phyloP scores from a whole-genome alignment of 2,329 filamentous ascomycete genomes.

The Camillea tinctor region DNA sequence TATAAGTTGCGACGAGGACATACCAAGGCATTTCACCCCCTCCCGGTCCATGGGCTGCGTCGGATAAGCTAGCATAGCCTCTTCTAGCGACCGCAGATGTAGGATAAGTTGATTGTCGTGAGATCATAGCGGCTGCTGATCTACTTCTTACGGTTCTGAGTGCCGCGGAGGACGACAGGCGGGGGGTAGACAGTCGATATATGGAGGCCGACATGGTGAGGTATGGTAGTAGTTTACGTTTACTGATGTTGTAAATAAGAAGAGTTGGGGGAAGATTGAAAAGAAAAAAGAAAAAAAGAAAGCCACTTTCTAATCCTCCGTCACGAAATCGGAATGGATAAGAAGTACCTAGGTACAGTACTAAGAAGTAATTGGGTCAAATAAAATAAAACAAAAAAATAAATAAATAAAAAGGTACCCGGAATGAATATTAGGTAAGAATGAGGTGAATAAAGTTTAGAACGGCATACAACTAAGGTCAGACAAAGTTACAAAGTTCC shows the following conservation, averaged over 20 bases:
- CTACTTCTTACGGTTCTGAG: neutral
- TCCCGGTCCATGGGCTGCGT: neutral
- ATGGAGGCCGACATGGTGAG: neutral
- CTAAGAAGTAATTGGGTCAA: too few relatives aligned
- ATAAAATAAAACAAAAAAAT: too few relatives aligned
- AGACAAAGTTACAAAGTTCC: too few relatives aligned
- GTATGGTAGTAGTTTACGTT: neutral
- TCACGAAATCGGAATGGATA: too few relatives aligned
- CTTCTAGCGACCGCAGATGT: neutral
- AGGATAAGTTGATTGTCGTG: neutral
- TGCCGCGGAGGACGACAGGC: neutral
- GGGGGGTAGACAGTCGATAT: neutral
- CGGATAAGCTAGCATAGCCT: neutral
- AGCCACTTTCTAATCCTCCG: too few relatives aligned
- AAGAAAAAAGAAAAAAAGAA: too few relatives aligned
- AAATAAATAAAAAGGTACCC: neutral
- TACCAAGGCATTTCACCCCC: neutral
- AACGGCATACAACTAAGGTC: neutral
- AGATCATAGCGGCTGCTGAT: neutral
- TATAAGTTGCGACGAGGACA: neutral
- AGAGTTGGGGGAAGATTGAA: too few relatives aligned
- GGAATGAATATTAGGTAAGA: neutral
- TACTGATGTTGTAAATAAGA: too few relatives aligned
- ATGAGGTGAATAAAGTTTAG: neutral
- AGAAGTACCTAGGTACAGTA: too few relatives aligned